Base-by-base conservation (phyloP, 2,329 filamentous ascomycete genomes). In the Cordyceps farinosa region DNA sequence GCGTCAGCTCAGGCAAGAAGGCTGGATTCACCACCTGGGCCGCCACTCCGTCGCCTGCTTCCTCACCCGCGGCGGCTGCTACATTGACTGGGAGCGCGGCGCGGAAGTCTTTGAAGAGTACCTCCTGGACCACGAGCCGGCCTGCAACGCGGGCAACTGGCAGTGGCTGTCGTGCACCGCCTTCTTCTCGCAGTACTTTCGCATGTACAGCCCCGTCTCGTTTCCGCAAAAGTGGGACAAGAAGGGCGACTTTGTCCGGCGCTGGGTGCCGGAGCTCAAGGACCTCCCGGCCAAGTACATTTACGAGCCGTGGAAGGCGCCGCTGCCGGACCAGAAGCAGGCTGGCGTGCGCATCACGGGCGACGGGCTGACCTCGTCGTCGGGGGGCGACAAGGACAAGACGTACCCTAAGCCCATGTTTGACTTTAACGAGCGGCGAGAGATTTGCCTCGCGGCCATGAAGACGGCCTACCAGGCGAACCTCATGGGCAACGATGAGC, bases 21-120 rank as follows among this genome's bases (percentile, higher is more conserved):
- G 90, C 34, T 93, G 90, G 90, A 90, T 92, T 9, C 90, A 93
- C 71, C 90, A 93, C 71, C 80, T 92, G 0, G 90, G 89, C 2
- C 83, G 90, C 0, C 90, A 93, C 73, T 84, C 87, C n/a, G 87
- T 93, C 0, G 90, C 90, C 0, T 92, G 89, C 71, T 93, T 93
- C 72, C 79, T 93, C n/a, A 92, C 90, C 0, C 80, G 90, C 3
- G 90, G 90, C 1, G 90, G 90, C 0, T 92, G 89, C 73, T 93
- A 92, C 70, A 79, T 93, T 51, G 84, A 87, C 69, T 93, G 90
- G 90, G 90, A 92, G 76, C 84, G 90, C 22, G 90, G 90, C 1
- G 88, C 87, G 5, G 89, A 90, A 54, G 90, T 92, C 1, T 93
- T 93, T 65, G 88, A 91, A 70, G 90, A 92, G 71, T 84, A 84